Percentiles rank a stretch among this genome's conserved stretches.
Evolutionary conservation across 2,329 filamentous ascomycete genomes (phyloP).

Genomic region (Macrophomina phaseolina): DNA sequence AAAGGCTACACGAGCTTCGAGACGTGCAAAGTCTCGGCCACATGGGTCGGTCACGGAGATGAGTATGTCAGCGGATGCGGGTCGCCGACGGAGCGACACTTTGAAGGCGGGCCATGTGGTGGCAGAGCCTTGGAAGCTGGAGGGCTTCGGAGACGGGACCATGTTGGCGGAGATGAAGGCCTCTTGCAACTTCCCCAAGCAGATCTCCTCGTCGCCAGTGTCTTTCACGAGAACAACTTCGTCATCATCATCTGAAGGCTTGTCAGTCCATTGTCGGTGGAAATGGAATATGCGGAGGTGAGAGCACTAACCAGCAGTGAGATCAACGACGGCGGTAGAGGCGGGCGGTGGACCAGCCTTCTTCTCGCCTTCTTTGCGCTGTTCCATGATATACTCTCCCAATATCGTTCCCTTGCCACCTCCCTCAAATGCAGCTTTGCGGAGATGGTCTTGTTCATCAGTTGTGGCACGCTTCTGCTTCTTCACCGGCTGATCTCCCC

Average conservation of each 20-base stretch:
- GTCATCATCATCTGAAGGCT: conserved; percentile 58
- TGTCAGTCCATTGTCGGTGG: background rate
- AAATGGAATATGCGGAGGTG: background rate
- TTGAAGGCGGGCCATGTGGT: conserved; percentile 77
- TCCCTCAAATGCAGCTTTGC: conserved; percentile 42
- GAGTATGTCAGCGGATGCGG: conserved; percentile 59
- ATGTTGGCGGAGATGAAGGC: conserved; percentile 69
- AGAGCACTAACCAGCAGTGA: conserved; percentile 41
- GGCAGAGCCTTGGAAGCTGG: conserved; percentile 63
- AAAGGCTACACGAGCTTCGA: conserved; percentile 71
- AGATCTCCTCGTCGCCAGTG: conserved; percentile 72
- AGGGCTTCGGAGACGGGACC: conserved; percentile 73
- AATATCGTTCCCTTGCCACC: conserved; percentile 62
- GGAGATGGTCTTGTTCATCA: conserved; percentile 42
- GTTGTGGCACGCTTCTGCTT: conserved; percentile 35
- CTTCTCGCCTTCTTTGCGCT: conserved; percentile 58
- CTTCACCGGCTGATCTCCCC: conserved; percentile 66
- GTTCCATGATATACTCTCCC: conserved; percentile 62
- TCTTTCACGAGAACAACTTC: conserved; percentile 62
- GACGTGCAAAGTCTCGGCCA: conserved; percentile 72
- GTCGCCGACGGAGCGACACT: conserved; percentile 68
- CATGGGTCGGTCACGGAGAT: conserved; percentile 79
- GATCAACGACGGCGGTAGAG: conserved; percentile 49
- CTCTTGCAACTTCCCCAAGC: conserved; percentile 77
- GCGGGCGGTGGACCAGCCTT: conserved; percentile 36